A percentile compares a stretch with the other conserved stretches of the same genome.
These are phyloP conservation scores for Leccinum sublutescens DNA, from an alignment of 768 basidiomycete species.

Conservation along the genomic window DNA sequence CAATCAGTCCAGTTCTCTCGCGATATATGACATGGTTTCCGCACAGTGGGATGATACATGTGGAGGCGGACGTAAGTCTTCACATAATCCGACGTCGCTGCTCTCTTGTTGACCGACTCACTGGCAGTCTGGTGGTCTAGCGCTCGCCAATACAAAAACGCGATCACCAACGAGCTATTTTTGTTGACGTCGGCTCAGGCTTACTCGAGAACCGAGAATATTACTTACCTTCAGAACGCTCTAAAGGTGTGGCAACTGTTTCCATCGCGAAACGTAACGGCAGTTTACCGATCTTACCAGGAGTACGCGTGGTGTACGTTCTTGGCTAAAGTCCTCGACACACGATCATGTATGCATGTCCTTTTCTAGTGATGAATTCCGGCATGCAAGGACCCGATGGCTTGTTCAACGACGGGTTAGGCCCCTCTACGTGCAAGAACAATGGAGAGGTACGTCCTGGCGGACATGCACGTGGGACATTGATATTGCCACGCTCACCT, in stretches of 20 bases:
- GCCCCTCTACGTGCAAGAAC: conserved; percentile 26
- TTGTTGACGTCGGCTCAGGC: conserved; percentile 49
- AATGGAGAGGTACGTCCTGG: conserved; percentile 20
- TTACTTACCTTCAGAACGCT: conserved; percentile 47
- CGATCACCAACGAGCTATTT: conserved; percentile 60
- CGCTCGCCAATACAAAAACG: conserved; percentile 56
- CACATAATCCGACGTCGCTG: not conserved
- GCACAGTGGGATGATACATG: conserved; percentile 50
- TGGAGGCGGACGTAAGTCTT: conserved; percentile 46
- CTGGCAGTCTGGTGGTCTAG: conserved; percentile 55
- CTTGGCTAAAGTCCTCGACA: not conserved
- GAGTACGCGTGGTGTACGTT: conserved; percentile 32
- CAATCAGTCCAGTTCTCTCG: conserved; percentile 44
- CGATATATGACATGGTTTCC: conserved; percentile 51
- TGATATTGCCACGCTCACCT: not conserved
- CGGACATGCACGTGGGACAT: too few species aligned
- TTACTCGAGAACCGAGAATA: conserved; percentile 37
- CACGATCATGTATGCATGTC: not conserved
- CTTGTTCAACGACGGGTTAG: conserved; percentile 32
- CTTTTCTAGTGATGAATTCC: conserved; percentile 22
- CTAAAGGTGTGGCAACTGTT: conserved; percentile 34
- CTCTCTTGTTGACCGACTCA: not conserved
- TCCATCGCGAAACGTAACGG: not conserved
- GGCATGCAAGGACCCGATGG: conserved; percentile 31
- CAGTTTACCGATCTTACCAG: conserved; percentile 3